Evolutionary conservation across 345 rosid genomes (phyloP), one percentile per base, ranked within the genome.

Genomic region (Aquilaria yunnanensis): DNA sequence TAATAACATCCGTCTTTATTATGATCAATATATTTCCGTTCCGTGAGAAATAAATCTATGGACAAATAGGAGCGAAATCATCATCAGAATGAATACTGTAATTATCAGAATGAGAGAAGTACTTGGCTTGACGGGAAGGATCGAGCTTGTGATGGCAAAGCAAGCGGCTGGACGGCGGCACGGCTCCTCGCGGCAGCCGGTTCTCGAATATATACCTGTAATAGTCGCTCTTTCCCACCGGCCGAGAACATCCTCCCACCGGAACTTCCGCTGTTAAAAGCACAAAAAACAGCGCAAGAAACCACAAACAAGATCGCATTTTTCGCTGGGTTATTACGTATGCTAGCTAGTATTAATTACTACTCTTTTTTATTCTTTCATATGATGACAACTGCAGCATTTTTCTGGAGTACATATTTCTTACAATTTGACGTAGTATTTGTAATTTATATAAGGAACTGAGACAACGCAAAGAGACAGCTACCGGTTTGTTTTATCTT

Each of bases 81-180:
- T 55, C 8, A 55, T 29, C 13, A 55, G 12, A 11, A 54, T 31
- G 3, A 56, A 11, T 9, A 32, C 60, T 61, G 30, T 73, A 63
- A 63, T 60, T 74, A 9, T 51, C 29, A 12, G 53, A 34, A 14
- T 62, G 51, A 49, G 75, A 68, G 31, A 56, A 23, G 1, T 23
- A 34, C n/a, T 72, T n/a, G 1, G 33, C 45, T n/a, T 53, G 75
- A 34, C 57, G 32, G 65, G 59, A 64, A 54, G 72, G 75, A 50
- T 53, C 56, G 63, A 78, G 71, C 59, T 61, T 60, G 67, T 85
- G 59, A 61, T 83, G 87, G 59, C 91, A 83, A 1, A 41, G 74
- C 23, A 89, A 88, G 13, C 89, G 83, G 12, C 78, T 69, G 7
- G 91, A 80, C 56, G 95, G 95, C 14, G 91, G 84, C 75, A 80